phyloP scores from a whole-genome alignment of 805 yeast species.

The Candida nitratophila region DNA sequence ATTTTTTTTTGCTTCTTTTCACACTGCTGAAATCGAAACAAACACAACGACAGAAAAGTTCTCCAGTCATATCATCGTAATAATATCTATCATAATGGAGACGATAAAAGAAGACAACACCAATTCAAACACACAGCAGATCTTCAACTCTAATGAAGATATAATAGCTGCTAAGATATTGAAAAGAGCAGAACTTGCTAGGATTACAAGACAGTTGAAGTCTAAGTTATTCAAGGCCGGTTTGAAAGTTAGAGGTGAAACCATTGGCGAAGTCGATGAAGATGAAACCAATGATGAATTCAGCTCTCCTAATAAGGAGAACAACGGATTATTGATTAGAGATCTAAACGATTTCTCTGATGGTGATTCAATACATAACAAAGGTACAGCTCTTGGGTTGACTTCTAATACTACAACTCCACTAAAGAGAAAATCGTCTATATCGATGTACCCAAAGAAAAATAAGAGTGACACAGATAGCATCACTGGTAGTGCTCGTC shows the following conservation, averaged over 20 bases:
- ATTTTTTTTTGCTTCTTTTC: no score
- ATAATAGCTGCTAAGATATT: conserved; percentile 36
- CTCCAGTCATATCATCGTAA: no score
- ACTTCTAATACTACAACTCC: conserved; percentile 16
- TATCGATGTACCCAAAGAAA: not conserved
- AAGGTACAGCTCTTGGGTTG: not conserved
- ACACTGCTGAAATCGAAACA: no score
- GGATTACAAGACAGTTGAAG: conserved; percentile 37
- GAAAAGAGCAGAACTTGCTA: conserved; percentile 38
- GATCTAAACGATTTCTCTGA: not conserved
- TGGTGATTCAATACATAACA: not conserved
- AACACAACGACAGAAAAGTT: no score
- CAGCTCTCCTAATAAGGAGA: not conserved
- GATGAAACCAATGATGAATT: not conserved
- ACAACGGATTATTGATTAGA: not conserved
- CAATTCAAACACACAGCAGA: no score
- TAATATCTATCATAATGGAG: not conserved
- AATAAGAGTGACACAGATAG: not conserved
- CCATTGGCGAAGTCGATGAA: not conserved
- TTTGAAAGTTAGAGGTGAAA: conserved; percentile 23
- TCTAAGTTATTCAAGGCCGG: conserved; percentile 35
- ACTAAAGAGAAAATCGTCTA: conserved; percentile 15
- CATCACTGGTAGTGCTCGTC: not conserved
- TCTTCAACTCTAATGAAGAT: conserved; percentile 16
- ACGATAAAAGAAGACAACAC: not conserved